Evolutionary conservation across 768 basidiomycete genomes (phyloP).

Genomic region (Suillus clintonianus): DNA sequence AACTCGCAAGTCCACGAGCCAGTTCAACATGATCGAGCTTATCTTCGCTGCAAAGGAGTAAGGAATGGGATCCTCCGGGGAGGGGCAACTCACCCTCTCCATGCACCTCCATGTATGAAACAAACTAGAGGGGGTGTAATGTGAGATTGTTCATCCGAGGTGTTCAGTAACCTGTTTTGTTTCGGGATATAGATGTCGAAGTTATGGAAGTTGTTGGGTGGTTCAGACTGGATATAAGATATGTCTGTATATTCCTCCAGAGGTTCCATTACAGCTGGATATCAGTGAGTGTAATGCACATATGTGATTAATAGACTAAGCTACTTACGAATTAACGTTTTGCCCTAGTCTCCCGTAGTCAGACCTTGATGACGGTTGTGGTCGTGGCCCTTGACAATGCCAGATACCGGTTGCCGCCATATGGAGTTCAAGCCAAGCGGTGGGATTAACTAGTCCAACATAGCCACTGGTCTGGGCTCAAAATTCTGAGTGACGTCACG

Average conservation of each 20-base stretch:
- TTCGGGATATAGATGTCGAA: slow-evolving; percentile 59
- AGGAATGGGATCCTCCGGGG: background rate
- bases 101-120: slow-evolving; percentile 85
- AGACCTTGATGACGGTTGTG: no score
- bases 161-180: background rate
- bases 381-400: no score
- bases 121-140: slow-evolving; percentile 50
- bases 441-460: background rate
- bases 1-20: slow-evolving; percentile 51
- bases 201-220: slow-evolving; percentile 37
- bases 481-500: slow-evolving; percentile 7
- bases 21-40: slow-evolving; percentile 59
- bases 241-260: slow-evolving; percentile 21
- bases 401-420: no score
- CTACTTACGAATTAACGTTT: background rate
- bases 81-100: slow-evolving; percentile 61
- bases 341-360: no score
- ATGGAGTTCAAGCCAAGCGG: no score
- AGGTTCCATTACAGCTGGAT: slow-evolving; percentile 4
- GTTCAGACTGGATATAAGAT: slow-evolving; percentile 35
- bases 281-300: background rate
- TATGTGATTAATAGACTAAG: background rate
- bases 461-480: background rate
- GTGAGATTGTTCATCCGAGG: background rate
- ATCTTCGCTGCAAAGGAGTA: slow-evolving; percentile 56